Percentiles rank a stretch among this genome's conserved stretches.
Evolutionary conservation across 306 rosid species (phyloP).

Genomic region (Dryas alaskensis): DNA sequence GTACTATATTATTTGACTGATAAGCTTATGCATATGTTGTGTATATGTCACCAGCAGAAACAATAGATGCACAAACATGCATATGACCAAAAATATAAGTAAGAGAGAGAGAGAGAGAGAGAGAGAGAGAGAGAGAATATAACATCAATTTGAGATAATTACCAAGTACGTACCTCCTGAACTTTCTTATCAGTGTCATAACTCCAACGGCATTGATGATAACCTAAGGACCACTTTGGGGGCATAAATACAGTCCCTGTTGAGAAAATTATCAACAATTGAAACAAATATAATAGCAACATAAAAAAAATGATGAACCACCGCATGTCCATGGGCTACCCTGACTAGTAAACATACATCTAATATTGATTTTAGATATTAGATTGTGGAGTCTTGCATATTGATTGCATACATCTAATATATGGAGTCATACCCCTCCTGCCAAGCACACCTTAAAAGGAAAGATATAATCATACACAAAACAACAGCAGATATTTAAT

Average conservation of each 20-base stretch:
- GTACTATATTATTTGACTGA: background rate
- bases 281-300: background rate
- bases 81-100: background rate
- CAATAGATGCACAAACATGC: background rate
- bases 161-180: constrained; percentile 49
- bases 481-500: background rate
- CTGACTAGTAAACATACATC: background rate
- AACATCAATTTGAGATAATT: background rate
- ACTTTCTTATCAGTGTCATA: constrained; percentile 70
- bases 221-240: constrained; percentile 92
- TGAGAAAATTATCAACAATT: constrained; percentile 15
- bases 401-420: no score
- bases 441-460: background rate
- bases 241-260: constrained; percentile 86
- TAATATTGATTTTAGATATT: no score
- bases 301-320: background rate
- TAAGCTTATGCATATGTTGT: background rate
- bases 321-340: background rate
- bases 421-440: background rate
- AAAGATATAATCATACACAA: background rate
- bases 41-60: background rate
- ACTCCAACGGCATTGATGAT: constrained; percentile 94
- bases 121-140: background rate
- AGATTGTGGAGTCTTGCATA: no score
- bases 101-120: background rate